Percentiles rank a stretch among this genome's conserved stretches.
These are phyloP conservation scores for Pachysandra terminalis DNA, from an alignment of 164 flowering plant genomes.

Conservation along the genomic window DNA sequence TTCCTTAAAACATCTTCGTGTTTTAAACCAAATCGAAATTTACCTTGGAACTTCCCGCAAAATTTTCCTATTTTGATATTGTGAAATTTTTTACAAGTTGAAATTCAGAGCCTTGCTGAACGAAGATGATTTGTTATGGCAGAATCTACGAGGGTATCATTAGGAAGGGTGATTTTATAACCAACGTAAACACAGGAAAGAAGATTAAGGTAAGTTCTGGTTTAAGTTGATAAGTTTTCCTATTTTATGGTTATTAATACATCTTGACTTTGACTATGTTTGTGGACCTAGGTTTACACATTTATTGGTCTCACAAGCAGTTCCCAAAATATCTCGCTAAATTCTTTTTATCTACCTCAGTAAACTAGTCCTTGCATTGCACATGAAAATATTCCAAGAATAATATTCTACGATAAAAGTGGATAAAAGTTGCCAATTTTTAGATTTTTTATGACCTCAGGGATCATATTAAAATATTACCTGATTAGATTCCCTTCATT, in stretches of 20 bases:
- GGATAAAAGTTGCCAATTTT: no score
- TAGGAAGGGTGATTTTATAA: constrained; percentile 88
- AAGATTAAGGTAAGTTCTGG: constrained; percentile 71
- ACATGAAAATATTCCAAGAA: no score
- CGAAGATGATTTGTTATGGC: constrained; percentile 17
- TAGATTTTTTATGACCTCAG: no score
- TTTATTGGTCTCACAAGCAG: neutral
- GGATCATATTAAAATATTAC: no score
- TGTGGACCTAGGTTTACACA: neutral
- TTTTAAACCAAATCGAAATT: no score
- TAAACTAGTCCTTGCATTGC: no score
- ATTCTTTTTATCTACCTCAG: neutral
- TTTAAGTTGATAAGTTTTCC: neutral
- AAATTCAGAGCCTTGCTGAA: constrained; percentile 4
- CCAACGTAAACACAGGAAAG: constrained; percentile 90
- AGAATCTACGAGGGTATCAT: constrained; percentile 95
- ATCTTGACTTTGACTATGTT: neutral
- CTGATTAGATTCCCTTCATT: no score
- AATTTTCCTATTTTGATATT: no score
- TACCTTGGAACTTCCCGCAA: no score
- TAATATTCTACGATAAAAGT: no score
- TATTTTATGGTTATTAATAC: neutral
- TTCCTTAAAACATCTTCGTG: no score
- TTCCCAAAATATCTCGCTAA: neutral
- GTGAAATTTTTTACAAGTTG: no score